Evolutionary conservation across 1,284 basidiomycete species (phyloP), one percentile per base, ranked within the genome.

Genomic region (Sporisorium sorghi): DNA sequence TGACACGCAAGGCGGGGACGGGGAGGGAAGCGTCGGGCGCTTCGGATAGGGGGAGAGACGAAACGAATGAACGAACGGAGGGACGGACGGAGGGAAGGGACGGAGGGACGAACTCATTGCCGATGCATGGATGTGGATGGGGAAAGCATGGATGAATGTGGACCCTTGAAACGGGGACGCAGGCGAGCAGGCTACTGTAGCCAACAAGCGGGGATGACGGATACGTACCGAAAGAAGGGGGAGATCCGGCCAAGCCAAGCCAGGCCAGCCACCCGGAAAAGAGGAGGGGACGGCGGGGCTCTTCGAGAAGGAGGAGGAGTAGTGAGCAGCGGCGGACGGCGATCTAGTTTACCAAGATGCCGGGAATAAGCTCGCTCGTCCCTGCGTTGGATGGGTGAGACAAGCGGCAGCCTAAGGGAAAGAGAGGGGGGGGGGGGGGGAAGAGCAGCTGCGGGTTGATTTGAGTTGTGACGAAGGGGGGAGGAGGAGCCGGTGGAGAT

Each of bases 161-260:
- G 49, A 35, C 37, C 37, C 37, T 40, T 40, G 37, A 15, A 21
- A 37, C 35, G 19, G n/a, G n/a, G 26, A n/a, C 24, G 39, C 35
- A 37, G 19, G 50, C 35, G 33, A 39, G 49, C 21, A 51, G 49
- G 35, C 50, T 30, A 40, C n/a, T n/a, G n/a, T n/a, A n/a, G n/a
- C n/a, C n/a, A 32, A 52, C 37, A 24, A 52, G 17, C 24, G 17
- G 42, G 23, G 26, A 42, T 28, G 24, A 52, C 39, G 50, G 26
- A 52, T 52, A 52, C 50, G 17, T 52, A 52, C 50, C 50, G 37
- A 24, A 42, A 40, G 14, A 19, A 40, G 21, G 43, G 24, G 23
- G 28, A 30, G 39, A 26, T 15, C 43, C 15, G 21, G 6, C 23
- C 10, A 24, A 23, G 23, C 23, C 19, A 23, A 44, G 42, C 6